phyloP scores from a whole-genome alignment of 1,284 basidiomycete species.

The Boletus smithii region DNA sequence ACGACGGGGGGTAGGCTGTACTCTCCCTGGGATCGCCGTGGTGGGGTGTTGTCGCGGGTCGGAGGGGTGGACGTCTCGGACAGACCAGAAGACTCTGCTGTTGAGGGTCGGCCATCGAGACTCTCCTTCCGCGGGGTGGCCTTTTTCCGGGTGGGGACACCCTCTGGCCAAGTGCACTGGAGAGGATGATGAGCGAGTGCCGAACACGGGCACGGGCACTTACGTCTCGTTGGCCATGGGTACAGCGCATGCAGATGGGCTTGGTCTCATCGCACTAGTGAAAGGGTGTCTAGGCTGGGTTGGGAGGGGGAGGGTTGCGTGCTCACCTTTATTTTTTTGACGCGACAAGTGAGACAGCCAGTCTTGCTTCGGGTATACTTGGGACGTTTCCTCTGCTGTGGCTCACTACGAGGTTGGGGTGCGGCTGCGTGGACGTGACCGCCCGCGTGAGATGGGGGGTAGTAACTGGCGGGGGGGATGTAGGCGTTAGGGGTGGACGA shows the following conservation, averaged over 20 bases:
- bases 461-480: slow-evolving; percentile 46
- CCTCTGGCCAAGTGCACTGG: slow-evolving; percentile 82
- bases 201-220: slow-evolving; percentile 5
- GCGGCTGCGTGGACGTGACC: slow-evolving; percentile 46
- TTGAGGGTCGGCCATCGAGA: slow-evolving; percentile 55
- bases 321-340: slow-evolving; percentile 82
- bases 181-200: slow-evolving; percentile 18
- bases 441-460: slow-evolving; percentile 37
- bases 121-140: slow-evolving; percentile 46
- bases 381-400: slow-evolving; percentile 67
- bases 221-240: slow-evolving; percentile 75
- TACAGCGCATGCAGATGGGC: slow-evolving; percentile 75
- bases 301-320: slow-evolving; percentile 9
- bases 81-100: slow-evolving; percentile 58
- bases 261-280: slow-evolving; percentile 77
- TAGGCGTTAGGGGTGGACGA: slow-evolving; percentile 41
- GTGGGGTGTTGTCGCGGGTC: slow-evolving; percentile 58
- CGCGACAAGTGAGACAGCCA: slow-evolving; percentile 78
- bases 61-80: slow-evolving; percentile 65
- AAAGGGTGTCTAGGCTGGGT: slow-evolving; percentile 13
- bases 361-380: slow-evolving; percentile 86
- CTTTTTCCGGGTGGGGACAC: slow-evolving; percentile 60
- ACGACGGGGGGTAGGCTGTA: slow-evolving; percentile 48
- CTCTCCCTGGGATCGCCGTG: slow-evolving; percentile 47
- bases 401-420: slow-evolving; percentile 47